phyloP scores from a whole-genome alignment of 805 yeast genomes.

The Metschnikowia orientalis region DNA sequence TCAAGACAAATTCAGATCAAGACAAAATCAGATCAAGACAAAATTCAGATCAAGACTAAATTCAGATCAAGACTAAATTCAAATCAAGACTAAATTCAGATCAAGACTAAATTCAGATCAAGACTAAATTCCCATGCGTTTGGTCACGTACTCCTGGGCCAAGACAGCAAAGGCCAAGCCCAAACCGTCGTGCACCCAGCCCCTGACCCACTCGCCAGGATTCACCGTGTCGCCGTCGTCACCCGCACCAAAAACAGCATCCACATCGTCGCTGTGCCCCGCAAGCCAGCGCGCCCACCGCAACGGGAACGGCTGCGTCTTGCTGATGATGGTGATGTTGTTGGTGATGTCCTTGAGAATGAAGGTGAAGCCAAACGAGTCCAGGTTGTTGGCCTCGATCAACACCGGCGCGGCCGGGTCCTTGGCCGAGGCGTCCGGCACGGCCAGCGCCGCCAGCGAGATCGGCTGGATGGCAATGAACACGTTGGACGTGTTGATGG shows the following conservation, averaged over 20 bases:
- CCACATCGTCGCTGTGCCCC: slow-evolving; percentile 30
- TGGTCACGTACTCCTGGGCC: slow-evolving; percentile 87
- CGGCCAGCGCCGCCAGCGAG: slow-evolving; percentile 6
- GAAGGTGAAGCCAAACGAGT: slow-evolving; percentile 70
- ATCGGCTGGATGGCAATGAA: slow-evolving; percentile 70
- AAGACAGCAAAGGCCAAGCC: slow-evolving; percentile 76
- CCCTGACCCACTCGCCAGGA: slow-evolving; percentile 42
- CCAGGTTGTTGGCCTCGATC: slow-evolving; percentile 44
- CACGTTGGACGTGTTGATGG: slow-evolving; percentile 50
- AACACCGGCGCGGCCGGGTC: slow-evolving; percentile 22
- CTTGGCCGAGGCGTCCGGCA: slow-evolving; percentile 15
- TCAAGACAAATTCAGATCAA: too few species aligned
- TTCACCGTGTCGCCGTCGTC: slow-evolving; percentile 26
- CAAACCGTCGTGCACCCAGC: slow-evolving; percentile 55
- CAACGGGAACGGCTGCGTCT: slow-evolving; percentile 85
- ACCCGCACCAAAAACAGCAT: slow-evolving; percentile 20
- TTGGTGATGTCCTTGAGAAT: slow-evolving; percentile 77
- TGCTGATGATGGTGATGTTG: slow-evolving; percentile 64
- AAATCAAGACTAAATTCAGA: too few species aligned
- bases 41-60: too few species aligned
- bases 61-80: too few species aligned
- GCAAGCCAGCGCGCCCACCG: slow-evolving; percentile 95
- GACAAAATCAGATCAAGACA: too few species aligned
- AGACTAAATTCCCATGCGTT: slow-evolving; percentile 69
- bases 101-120: too few species aligned